Evolutionary conservation across 2,329 filamentous ascomycete genomes (phyloP), one percentile per base, ranked within the genome.

Genomic region (Colletotrichum graminicola): DNA sequence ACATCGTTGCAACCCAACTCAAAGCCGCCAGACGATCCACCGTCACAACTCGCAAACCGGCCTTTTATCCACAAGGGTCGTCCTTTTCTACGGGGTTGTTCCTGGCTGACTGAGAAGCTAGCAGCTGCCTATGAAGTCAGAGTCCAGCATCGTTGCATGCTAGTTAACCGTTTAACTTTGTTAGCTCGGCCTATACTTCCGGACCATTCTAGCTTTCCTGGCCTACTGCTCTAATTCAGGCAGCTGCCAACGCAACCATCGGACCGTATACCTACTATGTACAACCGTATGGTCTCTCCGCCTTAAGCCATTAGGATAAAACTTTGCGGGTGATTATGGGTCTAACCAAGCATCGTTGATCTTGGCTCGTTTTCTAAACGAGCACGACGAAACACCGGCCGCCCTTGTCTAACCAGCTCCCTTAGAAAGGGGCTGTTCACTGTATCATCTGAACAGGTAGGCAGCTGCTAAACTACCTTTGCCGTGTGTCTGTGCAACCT

Each of bases 21-120:
- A 54, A 59, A 45, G 64, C 45, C 32, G 39, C 68, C 64, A 71
- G 57, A 26, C 39, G 39, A 63, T 52, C 39, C 68, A 52, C 26
- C 45, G 64, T 71, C 68, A 68, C 29, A 16, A 47, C 59, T 69
- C 69, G 69, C 69, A 71, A 71, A 59, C 65, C 60, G 47, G n/a
- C 57, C 69, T 68, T 55, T 69, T 64, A 69, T 68, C 65, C 65
- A 71, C 65, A 69, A 71, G 59, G 65, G 69, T 32, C 59, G 29
- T 56, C 10, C 23, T 21, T 32, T 11, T 21, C 11, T 10, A 10
- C 65, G 55, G 39, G 69, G 59, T 54, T 47, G 45, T 54, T 60
- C 65, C 10, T 60, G 43, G 52, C 16, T 26, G 36, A 8, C 32
- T 32, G 52, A 29, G 63, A 52, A 63, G 59, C 57, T 62, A 68